Conservation (phyloP, 2,329 filamentous ascomycete genomes). For the Trichocomaceae sp. region DNA sequence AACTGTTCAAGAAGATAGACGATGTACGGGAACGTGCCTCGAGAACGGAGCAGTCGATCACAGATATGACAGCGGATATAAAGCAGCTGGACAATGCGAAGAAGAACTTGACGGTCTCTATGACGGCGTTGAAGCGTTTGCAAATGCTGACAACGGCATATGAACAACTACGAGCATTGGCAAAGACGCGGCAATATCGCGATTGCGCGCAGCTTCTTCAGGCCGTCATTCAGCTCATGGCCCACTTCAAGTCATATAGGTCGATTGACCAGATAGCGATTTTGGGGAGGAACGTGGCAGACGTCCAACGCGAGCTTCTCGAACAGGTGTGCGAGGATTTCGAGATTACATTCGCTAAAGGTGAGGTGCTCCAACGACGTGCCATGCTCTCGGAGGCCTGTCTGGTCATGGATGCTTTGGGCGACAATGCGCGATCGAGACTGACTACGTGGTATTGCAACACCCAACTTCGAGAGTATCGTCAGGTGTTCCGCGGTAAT, state of each 20-base stretch:
- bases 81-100: slow-evolving; percentile 96
- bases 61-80: slow-evolving; percentile 97
- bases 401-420: slow-evolving; percentile 87
- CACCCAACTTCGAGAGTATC: slow-evolving; percentile 88
- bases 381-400: slow-evolving; percentile 77
- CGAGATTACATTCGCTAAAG: slow-evolving; percentile 86
- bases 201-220: slow-evolving; percentile 91
- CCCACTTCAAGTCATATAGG: slow-evolving; percentile 95
- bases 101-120: slow-evolving; percentile 89
- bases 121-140: slow-evolving; percentile 93
- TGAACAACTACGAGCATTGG: slow-evolving; percentile 79
- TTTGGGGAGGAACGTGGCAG: slow-evolving; percentile 83
- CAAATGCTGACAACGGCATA: slow-evolving; percentile 99
- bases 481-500: slow-evolving; percentile 90
- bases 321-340: slow-evolving; percentile 99
- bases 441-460: slow-evolving; percentile 97
- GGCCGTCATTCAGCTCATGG: slow-evolving; percentile 95
- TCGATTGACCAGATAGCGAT: slow-evolving; percentile 97
- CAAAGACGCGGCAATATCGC: slow-evolving; percentile 80
- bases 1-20: slow-evolving; percentile 91
- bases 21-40: slow-evolving; percentile 81
- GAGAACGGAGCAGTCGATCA: slow-evolving; percentile 91
- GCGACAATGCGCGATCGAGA: slow-evolving; percentile 73
- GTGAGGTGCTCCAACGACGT: slow-evolving; percentile 65
- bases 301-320: slow-evolving; percentile 82